Evolutionary conservation across 83 land plant genomes (phyloP).

Genomic region (Isoetes engelmannii): DNA sequence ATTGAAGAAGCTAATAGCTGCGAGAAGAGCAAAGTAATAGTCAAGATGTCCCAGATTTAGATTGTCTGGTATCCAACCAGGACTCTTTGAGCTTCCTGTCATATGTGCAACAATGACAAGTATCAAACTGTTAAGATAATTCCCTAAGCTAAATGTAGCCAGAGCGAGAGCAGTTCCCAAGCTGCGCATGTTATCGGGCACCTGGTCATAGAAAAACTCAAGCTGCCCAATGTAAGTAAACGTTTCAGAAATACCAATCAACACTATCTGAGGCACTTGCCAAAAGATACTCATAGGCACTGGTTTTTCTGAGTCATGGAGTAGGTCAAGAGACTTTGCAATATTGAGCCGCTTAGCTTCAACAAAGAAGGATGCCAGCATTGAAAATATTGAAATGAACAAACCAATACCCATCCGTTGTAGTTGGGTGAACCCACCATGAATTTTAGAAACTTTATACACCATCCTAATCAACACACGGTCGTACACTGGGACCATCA

Average conservation of each 20-base stretch:
- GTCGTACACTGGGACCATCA: slow-evolving; percentile 11
- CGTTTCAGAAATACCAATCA: neutral
- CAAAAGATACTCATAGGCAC: slow-evolving; percentile 2
- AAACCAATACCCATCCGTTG: slow-evolving; percentile 9
- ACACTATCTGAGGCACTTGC: neutral
- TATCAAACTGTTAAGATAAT: neutral
- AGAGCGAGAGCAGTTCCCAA: neutral
- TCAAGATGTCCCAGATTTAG: slow-evolving; percentile 3
- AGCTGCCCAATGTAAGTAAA: slow-evolving; percentile 2
- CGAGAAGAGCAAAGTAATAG: slow-evolving; percentile 1
- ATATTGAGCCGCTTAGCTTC: neutral
- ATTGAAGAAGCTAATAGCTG: neutral
- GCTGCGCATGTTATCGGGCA: slow-evolving; percentile 1
- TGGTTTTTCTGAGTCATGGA: neutral
- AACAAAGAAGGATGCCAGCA: neutral
- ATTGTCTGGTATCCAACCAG: slow-evolving; percentile 7
- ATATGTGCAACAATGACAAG: slow-evolving; percentile 1
- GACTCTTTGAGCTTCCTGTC: neutral
- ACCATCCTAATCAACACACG: neutral
- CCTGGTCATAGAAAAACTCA: neutral
- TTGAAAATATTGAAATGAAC: neutral
- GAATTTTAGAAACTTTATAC: neutral
- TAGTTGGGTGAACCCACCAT: neutral
- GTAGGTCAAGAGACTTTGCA: neutral
- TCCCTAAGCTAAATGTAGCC: neutral